Evolutionary conservation across 2,329 filamentous ascomycete genomes (phyloP), one percentile per base, ranked within the genome.

Genomic region (Pyricularia sp.): DNA sequence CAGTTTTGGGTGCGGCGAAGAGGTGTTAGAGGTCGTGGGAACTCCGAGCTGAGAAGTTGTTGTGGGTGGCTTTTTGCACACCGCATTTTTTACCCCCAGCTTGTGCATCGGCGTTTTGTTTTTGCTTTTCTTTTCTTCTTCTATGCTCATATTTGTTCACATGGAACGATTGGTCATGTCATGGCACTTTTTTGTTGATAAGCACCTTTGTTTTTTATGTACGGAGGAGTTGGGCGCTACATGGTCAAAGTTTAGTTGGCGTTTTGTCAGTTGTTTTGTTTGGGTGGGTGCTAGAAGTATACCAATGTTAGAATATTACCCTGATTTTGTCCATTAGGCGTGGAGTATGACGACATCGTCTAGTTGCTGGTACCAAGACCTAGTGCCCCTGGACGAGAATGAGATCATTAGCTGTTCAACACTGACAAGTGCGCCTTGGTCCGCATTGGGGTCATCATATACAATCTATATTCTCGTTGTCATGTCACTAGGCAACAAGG

Each of bases 1-100:
- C 74, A 90, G 87, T 71, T 93, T 93, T 71, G 83, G 85, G 68
- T 80, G 78, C 24, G 78, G 81, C 64, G 72, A 71, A 10, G 75
- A 76, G 57, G 75, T 66, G 4, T 62, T 81, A 44, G 78, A 79
- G 67, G 79, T 82, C 68, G 75, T 75, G 40, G 81, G 82, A 2
- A 84, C 81, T 9, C 81, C 82, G 13, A 80, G 78, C 4, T 84
- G 65, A 74, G 13, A 35, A 59, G 35, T 24, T 62, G 35, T 31
- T 44, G 26, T 60, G 26, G 2, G 12, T 35, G 33, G 13, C 13
- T 13, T 35, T 35, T 35, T 19, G 16, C 28, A 10, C 12, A 5
- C 2, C 33, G 3, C 31, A 9, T 31, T 9, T 33, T 3, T 33
- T 13, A 16, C 5, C 16, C 1, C 5, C 12, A 35, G 2, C 33